These are phyloP conservation scores for Fusarium buharicum DNA, from an alignment of 2,329 filamentous ascomycete species.

Conservation along the genomic window DNA sequence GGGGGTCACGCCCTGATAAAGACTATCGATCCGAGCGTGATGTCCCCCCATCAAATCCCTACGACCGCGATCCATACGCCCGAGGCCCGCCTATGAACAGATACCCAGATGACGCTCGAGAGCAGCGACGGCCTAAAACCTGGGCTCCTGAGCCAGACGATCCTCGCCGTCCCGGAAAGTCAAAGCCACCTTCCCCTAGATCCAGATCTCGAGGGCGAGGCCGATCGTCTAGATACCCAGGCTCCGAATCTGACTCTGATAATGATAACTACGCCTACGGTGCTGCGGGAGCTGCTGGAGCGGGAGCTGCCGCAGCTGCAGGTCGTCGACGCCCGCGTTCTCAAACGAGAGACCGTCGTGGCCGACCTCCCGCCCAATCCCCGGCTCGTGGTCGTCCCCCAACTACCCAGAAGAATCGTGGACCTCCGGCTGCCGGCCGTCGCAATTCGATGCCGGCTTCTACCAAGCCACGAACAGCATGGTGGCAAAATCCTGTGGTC, in stretches of 20 bases:
- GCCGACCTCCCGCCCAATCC: constrained; percentile 22
- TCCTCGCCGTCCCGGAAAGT: constrained; percentile 32
- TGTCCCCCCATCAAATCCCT: constrained; percentile 12
- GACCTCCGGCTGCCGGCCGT: constrained; percentile 34
- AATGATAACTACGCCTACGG: constrained; percentile 25
- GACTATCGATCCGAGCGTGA: constrained; percentile 22
- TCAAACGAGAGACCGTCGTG: constrained; percentile 34
- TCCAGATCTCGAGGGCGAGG: constrained; percentile 31
- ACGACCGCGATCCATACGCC: constrained; percentile 19
- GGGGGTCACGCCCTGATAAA: constrained; percentile 15
- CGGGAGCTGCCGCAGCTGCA: constrained; percentile 8
- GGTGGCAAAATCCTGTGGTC: constrained; percentile 53
- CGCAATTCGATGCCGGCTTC: constrained; percentile 50
- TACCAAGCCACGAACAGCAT: constrained; percentile 39
- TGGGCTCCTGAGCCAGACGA: not conserved
- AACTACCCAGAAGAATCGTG: constrained; percentile 27
- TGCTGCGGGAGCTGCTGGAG: constrained; percentile 10
- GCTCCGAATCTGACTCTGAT: constrained; percentile 35
- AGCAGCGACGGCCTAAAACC: not conserved
- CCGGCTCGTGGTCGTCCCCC: constrained; percentile 43
- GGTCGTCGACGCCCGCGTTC: constrained; percentile 40
- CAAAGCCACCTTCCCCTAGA: constrained; percentile 24
- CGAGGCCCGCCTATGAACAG: constrained; percentile 7
- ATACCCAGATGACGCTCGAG: constrained; percentile 16
- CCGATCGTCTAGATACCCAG: constrained; percentile 21